These are phyloP conservation scores for Sordariomycetes sp. DNA, from an alignment of 2,329 filamentous ascomycete species.

Conservation along the genomic window DNA sequence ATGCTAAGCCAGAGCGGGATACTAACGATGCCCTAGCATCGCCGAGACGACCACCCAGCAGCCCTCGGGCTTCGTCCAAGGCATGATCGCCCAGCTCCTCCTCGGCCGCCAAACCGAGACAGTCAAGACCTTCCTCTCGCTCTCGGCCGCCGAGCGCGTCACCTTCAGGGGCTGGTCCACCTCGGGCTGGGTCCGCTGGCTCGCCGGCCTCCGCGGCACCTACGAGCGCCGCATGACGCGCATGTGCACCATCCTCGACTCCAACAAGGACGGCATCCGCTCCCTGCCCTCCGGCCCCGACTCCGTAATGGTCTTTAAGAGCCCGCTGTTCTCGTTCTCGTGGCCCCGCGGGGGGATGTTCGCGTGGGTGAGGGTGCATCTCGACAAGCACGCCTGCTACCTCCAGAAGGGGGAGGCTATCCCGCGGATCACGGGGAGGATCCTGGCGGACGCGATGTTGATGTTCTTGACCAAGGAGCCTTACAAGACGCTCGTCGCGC, in stretches of 20 bases:
- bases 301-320: constrained; percentile 67
- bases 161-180: constrained; percentile 55
- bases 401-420: constrained; percentile 12
- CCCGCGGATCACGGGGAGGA: constrained; percentile 30
- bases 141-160: constrained; percentile 32
- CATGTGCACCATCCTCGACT: constrained; percentile 66
- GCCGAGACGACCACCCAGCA: constrained; percentile 70
- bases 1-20: not conserved
- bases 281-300: constrained; percentile 34
- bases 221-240: constrained; percentile 76
- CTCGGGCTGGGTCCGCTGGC: constrained; percentile 83
- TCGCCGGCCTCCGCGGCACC: constrained; percentile 67
- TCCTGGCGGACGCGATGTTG: constrained; percentile 55
- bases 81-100: constrained; percentile 64
- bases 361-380: constrained; percentile 64
- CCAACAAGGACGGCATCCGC: constrained; percentile 43
- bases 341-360: constrained; percentile 90
- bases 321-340: constrained; percentile 58
- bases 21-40: constrained; percentile 24
- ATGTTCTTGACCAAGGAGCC: constrained; percentile 56
- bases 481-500: constrained; percentile 54
- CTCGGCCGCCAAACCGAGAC: constrained; percentile 47
- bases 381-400: constrained; percentile 61
- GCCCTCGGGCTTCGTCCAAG: constrained; percentile 81
- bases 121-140: constrained; percentile 25